These are phyloP conservation scores for Saturnispora bothae DNA, from an alignment of 805 yeast species.

Conservation along the genomic window DNA sequence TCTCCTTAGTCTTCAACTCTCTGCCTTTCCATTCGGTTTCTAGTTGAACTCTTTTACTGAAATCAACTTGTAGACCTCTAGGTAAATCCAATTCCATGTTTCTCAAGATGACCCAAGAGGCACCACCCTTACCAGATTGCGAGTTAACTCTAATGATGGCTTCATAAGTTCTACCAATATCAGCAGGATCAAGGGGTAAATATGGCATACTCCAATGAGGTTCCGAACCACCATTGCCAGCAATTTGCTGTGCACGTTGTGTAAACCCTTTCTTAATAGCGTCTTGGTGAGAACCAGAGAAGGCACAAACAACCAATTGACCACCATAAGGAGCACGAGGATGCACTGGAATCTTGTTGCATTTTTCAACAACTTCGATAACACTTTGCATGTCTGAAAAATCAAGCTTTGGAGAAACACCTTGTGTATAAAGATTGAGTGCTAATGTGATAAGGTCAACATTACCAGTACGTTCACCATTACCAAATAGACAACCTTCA, in stretches of 20 bases:
- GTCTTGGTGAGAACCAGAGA: conserved; percentile 47
- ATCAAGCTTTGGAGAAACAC: conserved; percentile 61
- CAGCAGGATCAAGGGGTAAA: conserved; percentile 73
- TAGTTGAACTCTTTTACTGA: conserved; percentile 53
- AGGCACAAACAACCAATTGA: conserved; percentile 67
- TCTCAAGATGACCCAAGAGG: conserved; percentile 70
- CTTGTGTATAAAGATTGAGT: conserved; percentile 67
- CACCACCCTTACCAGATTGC: conserved; percentile 84
- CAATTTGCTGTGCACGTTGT: conserved; percentile 44
- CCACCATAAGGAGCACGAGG: conserved; percentile 78
- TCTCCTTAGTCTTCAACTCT: conserved; percentile 61
- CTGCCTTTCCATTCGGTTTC: conserved; percentile 57
- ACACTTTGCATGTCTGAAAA: conserved; percentile 58
- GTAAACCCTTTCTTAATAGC: conserved; percentile 29
- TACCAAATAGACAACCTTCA: conserved; percentile 75
- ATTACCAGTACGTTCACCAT: conserved; percentile 81
- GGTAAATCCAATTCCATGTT: conserved; percentile 66
- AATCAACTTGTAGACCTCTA: conserved; percentile 57
- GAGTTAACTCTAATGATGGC: conserved; percentile 78
- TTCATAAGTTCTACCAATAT: conserved; percentile 71
- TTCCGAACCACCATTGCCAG: conserved; percentile 38
- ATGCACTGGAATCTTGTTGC: conserved; percentile 66
- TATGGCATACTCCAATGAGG: conserved; percentile 61
- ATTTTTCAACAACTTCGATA: conserved; percentile 60
- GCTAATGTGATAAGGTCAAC: conserved; percentile 71